phyloP scores from a whole-genome alignment of 257 asterid genomes.

The Verbena officinalis region DNA sequence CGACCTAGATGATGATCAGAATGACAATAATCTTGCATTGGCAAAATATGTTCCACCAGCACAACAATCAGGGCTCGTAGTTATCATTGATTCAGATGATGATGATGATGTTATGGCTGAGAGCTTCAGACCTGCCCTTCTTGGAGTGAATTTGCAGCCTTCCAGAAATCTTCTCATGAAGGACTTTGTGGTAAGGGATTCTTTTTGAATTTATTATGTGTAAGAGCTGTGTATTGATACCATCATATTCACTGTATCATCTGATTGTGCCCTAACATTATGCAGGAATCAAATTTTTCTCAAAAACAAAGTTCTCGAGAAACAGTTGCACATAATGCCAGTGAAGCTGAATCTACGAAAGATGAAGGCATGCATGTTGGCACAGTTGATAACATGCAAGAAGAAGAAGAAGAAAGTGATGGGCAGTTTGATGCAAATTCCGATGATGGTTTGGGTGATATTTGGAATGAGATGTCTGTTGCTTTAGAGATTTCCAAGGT shows the following conservation, averaged over 20 bases:
- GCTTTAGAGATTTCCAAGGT: slow-evolving; percentile 92
- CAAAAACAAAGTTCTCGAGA: slow-evolving; percentile 35
- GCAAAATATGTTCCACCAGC: slow-evolving; percentile 41
- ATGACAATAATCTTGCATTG: slow-evolving; percentile 27
- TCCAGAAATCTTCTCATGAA: slow-evolving; percentile 43
- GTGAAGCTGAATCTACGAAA: slow-evolving; percentile 29
- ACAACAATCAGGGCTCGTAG: slow-evolving; percentile 52
- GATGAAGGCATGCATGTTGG: slow-evolving; percentile 69
- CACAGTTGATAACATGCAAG: slow-evolving; percentile 50
- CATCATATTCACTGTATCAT: slow-evolving; percentile 12
- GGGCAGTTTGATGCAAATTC: slow-evolving; percentile 45
- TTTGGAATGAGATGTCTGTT: slow-evolving; percentile 81
- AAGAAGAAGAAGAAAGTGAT: slow-evolving; percentile 46
- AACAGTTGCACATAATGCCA: slow-evolving; percentile 29
- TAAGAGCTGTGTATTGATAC: slow-evolving; percentile 16
- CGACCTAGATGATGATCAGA: slow-evolving; percentile 67
- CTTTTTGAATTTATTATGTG: slow-evolving; percentile 14
- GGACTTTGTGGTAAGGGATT: slow-evolving; percentile 48
- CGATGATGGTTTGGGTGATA: slow-evolving; percentile 81
- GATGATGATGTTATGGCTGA: slow-evolving; percentile 53
- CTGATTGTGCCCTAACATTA: slow-evolving; percentile 20
- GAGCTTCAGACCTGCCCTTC: slow-evolving; percentile 27
- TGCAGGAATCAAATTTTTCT: slow-evolving; percentile 37
- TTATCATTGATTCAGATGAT: slow-evolving; percentile 83
- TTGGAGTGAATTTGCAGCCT: slow-evolving; percentile 42